A percentile compares a stretch with the other conserved stretches of the same genome.
Conservation (phyloP, 331 rosid genomes). For the Arachis monticola region DNA sequence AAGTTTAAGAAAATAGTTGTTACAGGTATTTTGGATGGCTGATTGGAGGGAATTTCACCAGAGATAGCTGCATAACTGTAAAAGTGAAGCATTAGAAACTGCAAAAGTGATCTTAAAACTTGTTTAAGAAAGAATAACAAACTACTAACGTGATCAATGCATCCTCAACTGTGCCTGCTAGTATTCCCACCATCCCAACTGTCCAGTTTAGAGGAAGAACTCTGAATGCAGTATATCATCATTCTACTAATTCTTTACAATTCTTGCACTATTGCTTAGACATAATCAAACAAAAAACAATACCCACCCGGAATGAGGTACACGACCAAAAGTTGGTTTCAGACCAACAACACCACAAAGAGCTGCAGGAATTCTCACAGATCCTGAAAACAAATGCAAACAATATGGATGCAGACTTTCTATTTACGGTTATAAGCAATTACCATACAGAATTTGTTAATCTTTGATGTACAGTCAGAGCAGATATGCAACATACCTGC, state of each 20-base stretch:
- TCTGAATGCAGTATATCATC: conserved; percentile 50
- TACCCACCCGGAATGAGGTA: conserved; percentile 79
- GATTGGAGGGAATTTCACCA: conserved; percentile 53
- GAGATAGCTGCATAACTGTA: conserved; percentile 85
- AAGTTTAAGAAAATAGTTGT: conserved; percentile 36
- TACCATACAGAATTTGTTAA: background rate
- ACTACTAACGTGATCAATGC: conserved; percentile 76
- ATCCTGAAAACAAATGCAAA: conserved; percentile 56
- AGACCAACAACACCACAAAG: conserved; percentile 93
- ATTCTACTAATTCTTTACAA: conserved; percentile 28
- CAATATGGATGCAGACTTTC: background rate
- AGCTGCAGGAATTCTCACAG: conserved; percentile 94
- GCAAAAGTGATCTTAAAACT: conserved; percentile 9
- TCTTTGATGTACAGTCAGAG: background rate
- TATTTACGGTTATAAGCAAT: background rate
- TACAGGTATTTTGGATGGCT: conserved; percentile 47
- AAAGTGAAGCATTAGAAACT: conserved; percentile 24
- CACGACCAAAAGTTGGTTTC: conserved; percentile 86
- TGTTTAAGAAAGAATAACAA: conserved; percentile 22
- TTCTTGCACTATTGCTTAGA: conserved; percentile 22
- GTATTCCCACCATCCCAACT: conserved; percentile 89
- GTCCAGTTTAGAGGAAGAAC: conserved; percentile 96
- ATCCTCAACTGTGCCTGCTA: conserved; percentile 81
- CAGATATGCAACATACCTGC: conserved; percentile 65
- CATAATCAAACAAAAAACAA: conserved; percentile 22